A percentile compares a stretch with the other conserved stretches of the same genome.
phyloP scores from a whole-genome alignment of 331 rosid species.

The Ulmus americana region DNA sequence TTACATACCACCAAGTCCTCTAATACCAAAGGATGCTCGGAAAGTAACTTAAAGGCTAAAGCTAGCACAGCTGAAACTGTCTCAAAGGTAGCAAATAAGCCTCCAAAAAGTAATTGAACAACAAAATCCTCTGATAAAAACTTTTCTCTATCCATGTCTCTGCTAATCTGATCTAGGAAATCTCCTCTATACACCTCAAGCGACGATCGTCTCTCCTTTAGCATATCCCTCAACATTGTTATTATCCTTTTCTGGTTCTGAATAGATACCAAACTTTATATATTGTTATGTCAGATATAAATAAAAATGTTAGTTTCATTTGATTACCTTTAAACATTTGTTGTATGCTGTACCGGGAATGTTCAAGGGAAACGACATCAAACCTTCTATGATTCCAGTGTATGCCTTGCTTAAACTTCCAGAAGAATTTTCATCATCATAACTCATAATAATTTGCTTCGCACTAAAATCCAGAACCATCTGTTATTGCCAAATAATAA shows the following conservation, averaged over 20 bases:
- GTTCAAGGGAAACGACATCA: conserved; percentile 35
- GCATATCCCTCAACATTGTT: conserved; percentile 22
- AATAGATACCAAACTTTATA: not conserved
- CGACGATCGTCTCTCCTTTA: conserved; percentile 13
- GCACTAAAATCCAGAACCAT: conserved; percentile 26
- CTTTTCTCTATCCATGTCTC: conserved; percentile 24
- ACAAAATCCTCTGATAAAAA: conserved; percentile 27
- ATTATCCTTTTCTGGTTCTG: conserved; percentile 17
- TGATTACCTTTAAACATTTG: conserved; percentile 27
- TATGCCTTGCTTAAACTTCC: conserved; percentile 18
- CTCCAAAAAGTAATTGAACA: conserved; percentile 18
- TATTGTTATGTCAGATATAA: not conserved
- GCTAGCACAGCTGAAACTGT: conserved; percentile 27
- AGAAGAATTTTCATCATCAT: conserved; percentile 22
- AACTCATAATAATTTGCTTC: conserved; percentile 24
- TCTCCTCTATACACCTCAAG: conserved; percentile 13
- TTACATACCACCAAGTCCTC: conserved; percentile 28
- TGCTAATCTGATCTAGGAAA: conserved; percentile 29
- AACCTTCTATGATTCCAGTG: conserved; percentile 12
- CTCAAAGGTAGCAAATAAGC: conserved; percentile 27
- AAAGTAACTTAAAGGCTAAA: conserved; percentile 20
- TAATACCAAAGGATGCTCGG: conserved; percentile 17
- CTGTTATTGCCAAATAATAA: conserved; percentile 1
- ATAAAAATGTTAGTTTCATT: not conserved
- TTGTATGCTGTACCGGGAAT: conserved; percentile 20